These are phyloP conservation scores for Chlorencoelia australis DNA, from an alignment of 2,329 filamentous ascomycete genomes.

Conservation along the genomic window DNA sequence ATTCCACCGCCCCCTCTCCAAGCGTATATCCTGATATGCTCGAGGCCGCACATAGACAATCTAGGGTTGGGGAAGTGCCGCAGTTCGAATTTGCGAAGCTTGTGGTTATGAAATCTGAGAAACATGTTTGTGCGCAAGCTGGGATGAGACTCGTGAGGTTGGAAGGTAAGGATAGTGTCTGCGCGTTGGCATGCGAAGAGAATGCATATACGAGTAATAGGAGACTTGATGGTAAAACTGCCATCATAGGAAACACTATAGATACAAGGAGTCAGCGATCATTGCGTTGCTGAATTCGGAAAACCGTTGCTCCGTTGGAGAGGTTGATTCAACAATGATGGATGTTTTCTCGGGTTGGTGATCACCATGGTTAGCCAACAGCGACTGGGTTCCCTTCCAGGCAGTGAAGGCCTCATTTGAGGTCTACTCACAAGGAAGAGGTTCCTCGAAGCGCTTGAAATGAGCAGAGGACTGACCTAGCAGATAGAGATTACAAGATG, in stretches of 20 bases:
- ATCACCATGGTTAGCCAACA: no score
- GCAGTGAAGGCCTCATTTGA: no score
- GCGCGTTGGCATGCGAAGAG: conserved; percentile 14
- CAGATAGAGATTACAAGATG: conserved; percentile 17
- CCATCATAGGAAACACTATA: conserved; percentile 23
- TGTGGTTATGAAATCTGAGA: conserved; percentile 50
- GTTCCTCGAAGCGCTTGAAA: neutral
- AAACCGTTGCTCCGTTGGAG: no score
- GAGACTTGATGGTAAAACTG: conserved; percentile 23
- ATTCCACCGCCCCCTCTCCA: conserved; percentile 62
- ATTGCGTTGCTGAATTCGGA: no score
- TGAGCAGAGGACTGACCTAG: conserved; percentile 20
- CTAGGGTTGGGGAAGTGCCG: conserved; percentile 39
- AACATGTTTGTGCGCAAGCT: conserved; percentile 48
- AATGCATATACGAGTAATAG: conserved; percentile 21
- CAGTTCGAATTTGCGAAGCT: conserved; percentile 46
- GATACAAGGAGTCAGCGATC: conserved; percentile 13
- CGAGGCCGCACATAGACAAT: conserved; percentile 52
- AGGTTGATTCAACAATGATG: no score
- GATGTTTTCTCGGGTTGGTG: no score
- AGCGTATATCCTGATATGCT: conserved; percentile 55
- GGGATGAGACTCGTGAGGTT: conserved; percentile 25
- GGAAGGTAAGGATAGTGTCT: conserved; percentile 15
- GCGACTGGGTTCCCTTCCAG: no score
- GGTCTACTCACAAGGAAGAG: no score